phyloP scores from a whole-genome alignment of 2,329 filamentous ascomycete species.

The Aspergillus sp. region DNA sequence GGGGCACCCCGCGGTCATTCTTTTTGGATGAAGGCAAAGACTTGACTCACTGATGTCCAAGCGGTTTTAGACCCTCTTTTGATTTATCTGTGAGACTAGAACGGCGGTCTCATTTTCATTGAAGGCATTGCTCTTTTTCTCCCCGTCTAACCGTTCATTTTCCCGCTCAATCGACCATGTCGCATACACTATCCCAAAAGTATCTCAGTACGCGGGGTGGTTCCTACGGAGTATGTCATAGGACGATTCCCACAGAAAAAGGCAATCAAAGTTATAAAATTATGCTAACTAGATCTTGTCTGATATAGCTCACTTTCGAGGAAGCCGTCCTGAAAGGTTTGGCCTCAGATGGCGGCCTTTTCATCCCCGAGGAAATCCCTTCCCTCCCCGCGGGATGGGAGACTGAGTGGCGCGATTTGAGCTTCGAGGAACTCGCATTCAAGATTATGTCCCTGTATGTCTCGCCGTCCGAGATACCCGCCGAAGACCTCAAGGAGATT shows the following conservation, averaged over 20 bases:
- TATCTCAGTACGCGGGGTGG: constrained; percentile 35
- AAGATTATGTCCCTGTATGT: constrained; percentile 87
- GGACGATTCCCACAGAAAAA: not conserved
- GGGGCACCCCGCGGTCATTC: constrained; percentile 17
- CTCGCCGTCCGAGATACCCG: constrained; percentile 76
- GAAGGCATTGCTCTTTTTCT: not conserved
- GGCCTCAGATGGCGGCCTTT: constrained; percentile 81
- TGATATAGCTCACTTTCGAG: constrained; percentile 70
- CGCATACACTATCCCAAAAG: constrained; percentile 32
- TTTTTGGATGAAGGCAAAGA: constrained; percentile 14
- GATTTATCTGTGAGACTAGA: not conserved
- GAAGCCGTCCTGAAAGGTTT: constrained; percentile 87
- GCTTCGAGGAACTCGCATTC: constrained; percentile 46
- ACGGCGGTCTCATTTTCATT: not conserved
- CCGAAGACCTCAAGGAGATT: constrained; percentile 76
- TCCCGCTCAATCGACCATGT: constrained; percentile 16
- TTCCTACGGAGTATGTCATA: constrained; percentile 29
- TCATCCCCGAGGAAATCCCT: constrained; percentile 67
- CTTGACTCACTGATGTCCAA: constrained; percentile 1
- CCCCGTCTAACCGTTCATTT: not conserved
- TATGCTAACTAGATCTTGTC: constrained; percentile 12
- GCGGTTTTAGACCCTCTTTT: not conserved
- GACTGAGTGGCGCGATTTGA: constrained; percentile 27
- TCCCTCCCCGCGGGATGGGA: constrained; percentile 23
- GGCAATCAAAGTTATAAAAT: not conserved